Base-by-base conservation (phyloP, 805 yeast species). In the Pichia californica region DNA sequence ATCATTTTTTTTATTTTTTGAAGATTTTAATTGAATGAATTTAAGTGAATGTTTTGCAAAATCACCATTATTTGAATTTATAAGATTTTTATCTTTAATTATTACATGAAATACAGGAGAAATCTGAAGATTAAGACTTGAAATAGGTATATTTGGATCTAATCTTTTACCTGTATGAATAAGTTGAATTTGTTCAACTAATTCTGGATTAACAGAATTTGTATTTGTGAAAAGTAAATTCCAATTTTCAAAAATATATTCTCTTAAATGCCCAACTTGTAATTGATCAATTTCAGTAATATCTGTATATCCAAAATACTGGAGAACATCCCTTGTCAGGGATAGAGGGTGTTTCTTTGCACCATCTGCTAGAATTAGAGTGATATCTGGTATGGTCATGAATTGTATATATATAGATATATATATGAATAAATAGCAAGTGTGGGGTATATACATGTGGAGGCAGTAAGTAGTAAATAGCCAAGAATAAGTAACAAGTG, bases 61-160 rank as follows among this genome's bases (percentile, higher is more conserved):
- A n/a, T n/a, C n/a, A n/a, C n/a, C n/a, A n/a, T n/a, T n/a, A n/a
- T n/a, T 18, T 31, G 33, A 31, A n/a, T 18, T 31, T n/a, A 31
- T 15, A n/a, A 19, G 18, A 16, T 31, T 19, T 19, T 32, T 32
- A 19, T 36, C 33, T 30, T 52, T 61, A n/a, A 62, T 48, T 2
- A 61, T 38, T n/a, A 62, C 40, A 41, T 62, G 67, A 4, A 62
- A 27, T 1, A 61, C 47, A 2, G 56, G 56, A 5, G 65, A 62
- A 7, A 52, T 18, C 0, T 26, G 37, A 5, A 62, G 28, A 40
- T 60, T 55, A 25, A 63, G 45, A 2, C 53, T 20, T n/a, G 38
- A 38, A 18, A 63, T 14, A 2, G 25, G 19, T 1, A 44, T 50
- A 36, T 55, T 55, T 3, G 64, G 63, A 34, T 60, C 54, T 9